Evolutionary conservation across 2,329 filamentous ascomycete species (phyloP).

Genomic region (Penicillium sp.): DNA sequence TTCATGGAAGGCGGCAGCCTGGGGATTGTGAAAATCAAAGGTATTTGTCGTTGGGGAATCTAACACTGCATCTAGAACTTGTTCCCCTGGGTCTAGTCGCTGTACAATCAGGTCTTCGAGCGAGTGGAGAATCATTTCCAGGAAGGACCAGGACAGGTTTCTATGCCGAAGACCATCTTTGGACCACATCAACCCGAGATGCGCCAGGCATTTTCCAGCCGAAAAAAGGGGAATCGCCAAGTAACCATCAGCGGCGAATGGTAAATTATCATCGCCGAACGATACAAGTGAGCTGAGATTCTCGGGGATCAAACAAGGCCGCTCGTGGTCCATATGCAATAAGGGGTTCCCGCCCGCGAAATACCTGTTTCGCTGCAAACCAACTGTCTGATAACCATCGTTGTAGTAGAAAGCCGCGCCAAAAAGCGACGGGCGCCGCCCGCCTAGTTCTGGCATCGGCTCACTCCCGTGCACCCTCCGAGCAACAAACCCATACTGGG

Average conservation of each 20-base stretch:
- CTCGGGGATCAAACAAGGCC: slow-evolving; percentile 60
- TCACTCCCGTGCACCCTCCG: slow-evolving; percentile 56
- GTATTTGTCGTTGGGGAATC: slow-evolving; percentile 9
- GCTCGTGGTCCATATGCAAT: slow-evolving; percentile 62
- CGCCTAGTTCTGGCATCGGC: slow-evolving; percentile 52
- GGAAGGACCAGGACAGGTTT: slow-evolving; percentile 55
- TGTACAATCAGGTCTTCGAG: slow-evolving; percentile 59
- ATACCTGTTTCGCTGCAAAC: slow-evolving; percentile 54
- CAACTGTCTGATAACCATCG: slow-evolving; percentile 47
- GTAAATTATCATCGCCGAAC: slow-evolving; percentile 51
- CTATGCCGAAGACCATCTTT: slow-evolving; percentile 50
- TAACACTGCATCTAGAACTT: not conserved
- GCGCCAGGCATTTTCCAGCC: slow-evolving; percentile 57
- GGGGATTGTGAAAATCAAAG: slow-evolving; percentile 18
- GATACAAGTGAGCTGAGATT: slow-evolving; percentile 51
- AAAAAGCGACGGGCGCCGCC: slow-evolving; percentile 55
- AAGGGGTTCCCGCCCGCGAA: slow-evolving; percentile 58
- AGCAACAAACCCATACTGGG: slow-evolving; percentile 61
- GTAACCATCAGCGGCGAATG: slow-evolving; percentile 57
- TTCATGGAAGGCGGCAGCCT: slow-evolving; percentile 46
- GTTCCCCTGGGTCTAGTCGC: slow-evolving; percentile 39
- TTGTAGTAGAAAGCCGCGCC: slow-evolving; percentile 60
- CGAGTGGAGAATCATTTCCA: slow-evolving; percentile 60
- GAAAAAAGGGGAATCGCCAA: slow-evolving; percentile 58
- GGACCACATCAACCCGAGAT: slow-evolving; percentile 66